Evolutionary conservation across 2,329 filamentous ascomycete species (phyloP).

Genomic region (Nemania sp.): DNA sequence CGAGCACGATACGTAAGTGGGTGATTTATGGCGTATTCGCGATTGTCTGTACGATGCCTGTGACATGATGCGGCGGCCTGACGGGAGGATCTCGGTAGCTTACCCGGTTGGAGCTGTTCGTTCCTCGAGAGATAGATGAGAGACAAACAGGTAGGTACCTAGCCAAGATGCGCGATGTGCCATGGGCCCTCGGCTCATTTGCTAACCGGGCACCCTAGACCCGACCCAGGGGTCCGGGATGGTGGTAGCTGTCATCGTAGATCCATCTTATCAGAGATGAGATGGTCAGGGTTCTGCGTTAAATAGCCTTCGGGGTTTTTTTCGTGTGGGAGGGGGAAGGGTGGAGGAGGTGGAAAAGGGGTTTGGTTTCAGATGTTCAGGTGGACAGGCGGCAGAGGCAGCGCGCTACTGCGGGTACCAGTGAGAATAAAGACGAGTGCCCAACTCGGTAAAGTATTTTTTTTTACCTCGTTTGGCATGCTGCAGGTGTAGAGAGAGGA

Average conservation of each 20-base stretch:
- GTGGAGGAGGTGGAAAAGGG: no score
- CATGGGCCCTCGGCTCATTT: conserved; percentile 11
- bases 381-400: conserved; percentile 14
- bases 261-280: conserved; percentile 27
- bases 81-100: neutral
- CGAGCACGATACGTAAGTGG: neutral
- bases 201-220: conserved; percentile 18
- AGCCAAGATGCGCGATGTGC: neutral
- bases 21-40: neutral
- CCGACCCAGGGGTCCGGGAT: conserved; percentile 30
- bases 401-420: conserved; percentile 18
- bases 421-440: neutral
- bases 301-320: conserved; percentile 9
- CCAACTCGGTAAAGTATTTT: no score
- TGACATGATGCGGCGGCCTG: no score
- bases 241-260: conserved; percentile 36
- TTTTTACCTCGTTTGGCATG: no score
- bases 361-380: conserved; percentile 25
- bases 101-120: no score
- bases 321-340: no score
- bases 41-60: neutral
- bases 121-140: no score
- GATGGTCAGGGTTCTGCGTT: conserved; percentile 19
- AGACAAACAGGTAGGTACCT: no score
- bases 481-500: neutral